phyloP scores from a whole-genome alignment of 768 basidiomycete genomes.

The Phallus indusiatus region DNA sequence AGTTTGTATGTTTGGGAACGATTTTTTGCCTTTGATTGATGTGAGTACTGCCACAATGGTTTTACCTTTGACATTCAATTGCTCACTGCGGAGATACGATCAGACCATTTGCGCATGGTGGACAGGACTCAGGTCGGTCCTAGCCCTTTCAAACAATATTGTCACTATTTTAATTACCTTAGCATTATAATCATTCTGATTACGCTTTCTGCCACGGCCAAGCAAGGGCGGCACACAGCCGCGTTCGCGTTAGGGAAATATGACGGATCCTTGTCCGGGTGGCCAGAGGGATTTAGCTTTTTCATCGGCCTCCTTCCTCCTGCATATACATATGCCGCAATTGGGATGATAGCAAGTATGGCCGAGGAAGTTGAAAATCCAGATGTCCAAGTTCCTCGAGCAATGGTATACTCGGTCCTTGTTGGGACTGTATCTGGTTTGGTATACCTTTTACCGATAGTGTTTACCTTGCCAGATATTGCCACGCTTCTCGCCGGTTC shows the following conservation, averaged over 20 bases:
- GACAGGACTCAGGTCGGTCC: constrained; percentile 43
- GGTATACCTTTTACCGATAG: constrained; percentile 49
- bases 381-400: constrained; percentile 41
- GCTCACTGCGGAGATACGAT: constrained; percentile 1
- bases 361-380: constrained; percentile 60
- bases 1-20: constrained; percentile 50
- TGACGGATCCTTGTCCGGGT: constrained; percentile 53
- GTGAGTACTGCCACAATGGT: constrained; percentile 20
- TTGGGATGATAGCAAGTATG: constrained; percentile 62
- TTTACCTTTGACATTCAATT: neutral
- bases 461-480: constrained; percentile 57
- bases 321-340: constrained; percentile 49
- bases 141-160: neutral
- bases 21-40: constrained; percentile 39
- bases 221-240: constrained; percentile 42
- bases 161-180: neutral
- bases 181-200: constrained; percentile 40
- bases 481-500: constrained; percentile 40
- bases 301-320: constrained; percentile 40
- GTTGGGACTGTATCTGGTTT: constrained; percentile 43
- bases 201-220: constrained; percentile 47
- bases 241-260: constrained; percentile 50
- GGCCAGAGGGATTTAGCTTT: constrained; percentile 60
- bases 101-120: constrained; percentile 52
- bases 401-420: constrained; percentile 45